A percentile compares a stretch with the other conserved stretches of the same genome.
Conservation (phyloP, 169 alveolate genomes). For the Perkinsus marinus region DNA sequence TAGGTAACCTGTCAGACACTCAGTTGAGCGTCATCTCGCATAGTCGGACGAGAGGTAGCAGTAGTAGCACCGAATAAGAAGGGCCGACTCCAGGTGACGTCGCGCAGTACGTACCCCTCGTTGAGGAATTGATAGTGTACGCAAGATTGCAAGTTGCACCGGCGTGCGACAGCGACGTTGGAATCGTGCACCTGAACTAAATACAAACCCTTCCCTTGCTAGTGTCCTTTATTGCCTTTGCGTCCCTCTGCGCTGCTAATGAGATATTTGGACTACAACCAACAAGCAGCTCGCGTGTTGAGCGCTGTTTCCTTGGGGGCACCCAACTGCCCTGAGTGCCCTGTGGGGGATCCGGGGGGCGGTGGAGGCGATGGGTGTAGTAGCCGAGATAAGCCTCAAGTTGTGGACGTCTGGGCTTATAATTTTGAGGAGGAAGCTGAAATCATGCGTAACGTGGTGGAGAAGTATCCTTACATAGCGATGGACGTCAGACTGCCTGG, state of each 20-base stretch:
- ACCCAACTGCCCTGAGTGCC: background rate
- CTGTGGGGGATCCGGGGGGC: background rate
- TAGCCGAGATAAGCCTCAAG: constrained; percentile 11
- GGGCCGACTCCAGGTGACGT: too few species aligned
- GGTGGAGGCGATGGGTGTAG: background rate
- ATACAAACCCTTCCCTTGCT: background rate
- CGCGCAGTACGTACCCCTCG: too few species aligned
- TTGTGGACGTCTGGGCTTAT: constrained; percentile 64
- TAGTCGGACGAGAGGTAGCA: too few species aligned
- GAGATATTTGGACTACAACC: background rate
- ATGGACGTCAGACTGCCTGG: constrained; percentile 80
- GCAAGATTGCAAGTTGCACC: background rate
- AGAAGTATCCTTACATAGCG: constrained; percentile 47
- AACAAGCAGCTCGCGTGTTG: background rate
- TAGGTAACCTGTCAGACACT: too few species aligned
- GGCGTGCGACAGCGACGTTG: background rate
- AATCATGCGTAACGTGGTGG: constrained; percentile 36
- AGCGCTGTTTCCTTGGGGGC: background rate
- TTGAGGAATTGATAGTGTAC: background rate
- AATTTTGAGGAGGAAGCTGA: constrained; percentile 45
- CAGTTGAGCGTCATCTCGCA: too few species aligned
- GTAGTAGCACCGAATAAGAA: too few species aligned
- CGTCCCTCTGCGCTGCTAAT: background rate
- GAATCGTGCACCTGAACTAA: background rate
- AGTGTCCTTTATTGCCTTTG: background rate